Conservation (phyloP, 2,329 filamentous ascomycete species). For the Cercospora brassicicola region DNA sequence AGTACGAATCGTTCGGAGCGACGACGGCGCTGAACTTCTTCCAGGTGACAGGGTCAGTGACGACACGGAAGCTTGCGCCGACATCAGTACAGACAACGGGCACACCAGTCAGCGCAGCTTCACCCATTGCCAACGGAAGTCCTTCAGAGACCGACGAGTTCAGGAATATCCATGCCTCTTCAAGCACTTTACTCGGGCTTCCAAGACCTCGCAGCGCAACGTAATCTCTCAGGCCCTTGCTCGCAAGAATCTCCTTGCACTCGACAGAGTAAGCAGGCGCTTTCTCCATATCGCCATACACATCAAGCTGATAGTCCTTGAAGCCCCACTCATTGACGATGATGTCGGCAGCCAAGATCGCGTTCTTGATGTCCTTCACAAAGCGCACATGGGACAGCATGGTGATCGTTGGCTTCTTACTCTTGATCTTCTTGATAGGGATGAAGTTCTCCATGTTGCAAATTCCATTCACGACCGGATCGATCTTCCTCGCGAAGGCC, state of each 20-base stretch:
- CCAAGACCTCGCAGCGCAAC: slow-evolving; percentile 55
- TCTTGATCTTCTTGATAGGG: slow-evolving; percentile 55
- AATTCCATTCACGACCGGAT: slow-evolving; percentile 62
- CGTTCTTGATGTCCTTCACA: slow-evolving; percentile 61
- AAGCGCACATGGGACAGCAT: slow-evolving; percentile 60
- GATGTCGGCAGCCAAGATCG: slow-evolving; percentile 59
- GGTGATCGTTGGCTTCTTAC: slow-evolving; percentile 56
- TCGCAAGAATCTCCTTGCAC: slow-evolving; percentile 54
- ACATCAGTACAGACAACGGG: slow-evolving; percentile 53
- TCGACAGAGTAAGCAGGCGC: slow-evolving; percentile 57
- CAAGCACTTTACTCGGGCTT: slow-evolving; percentile 55
- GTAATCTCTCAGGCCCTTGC: slow-evolving; percentile 47
- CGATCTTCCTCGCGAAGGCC: slow-evolving; percentile 56
- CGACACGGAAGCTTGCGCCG: slow-evolving; percentile 56
- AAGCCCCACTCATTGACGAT: slow-evolving; percentile 63
- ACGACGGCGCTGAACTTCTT: slow-evolving; percentile 62
- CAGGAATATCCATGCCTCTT: slow-evolving; percentile 58
- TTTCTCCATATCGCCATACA: slow-evolving; percentile 61
- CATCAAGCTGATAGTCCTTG: slow-evolving; percentile 57
- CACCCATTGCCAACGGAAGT: slow-evolving; percentile 48
- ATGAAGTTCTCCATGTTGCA: slow-evolving; percentile 59
- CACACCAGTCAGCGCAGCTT: slow-evolving; percentile 49
- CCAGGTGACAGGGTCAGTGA: slow-evolving; percentile 54
- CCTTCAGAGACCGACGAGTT: slow-evolving; percentile 46
- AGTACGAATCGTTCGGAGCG: slow-evolving; percentile 62